Percentiles rank a stretch among this genome's conserved stretches.
Evolutionary conservation across 208 protist genomes (phyloP).

Genomic region (Lotmaria passim): DNA sequence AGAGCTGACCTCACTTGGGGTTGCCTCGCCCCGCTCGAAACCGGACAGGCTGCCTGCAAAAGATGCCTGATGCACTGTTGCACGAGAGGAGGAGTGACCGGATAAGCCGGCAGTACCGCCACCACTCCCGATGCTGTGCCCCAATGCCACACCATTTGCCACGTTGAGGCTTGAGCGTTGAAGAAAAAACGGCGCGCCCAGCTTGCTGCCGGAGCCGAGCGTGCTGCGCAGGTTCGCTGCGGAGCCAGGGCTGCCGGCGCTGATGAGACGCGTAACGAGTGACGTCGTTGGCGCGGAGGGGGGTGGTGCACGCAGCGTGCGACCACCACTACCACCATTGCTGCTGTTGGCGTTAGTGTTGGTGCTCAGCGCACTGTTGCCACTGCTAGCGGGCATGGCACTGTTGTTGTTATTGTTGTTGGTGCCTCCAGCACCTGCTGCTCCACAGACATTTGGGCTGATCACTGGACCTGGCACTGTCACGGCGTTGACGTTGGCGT

Average conservation of each 20-base stretch:
- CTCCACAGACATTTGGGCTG: too few species aligned
- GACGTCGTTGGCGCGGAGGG: slow-evolving; percentile 17
- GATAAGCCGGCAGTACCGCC: not conserved
- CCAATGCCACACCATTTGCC: not conserved
- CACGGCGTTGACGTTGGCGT: too few species aligned
- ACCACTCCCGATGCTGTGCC: slow-evolving; percentile 4
- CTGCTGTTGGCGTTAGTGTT: slow-evolving; percentile 1
- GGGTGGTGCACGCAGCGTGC: slow-evolving; percentile 2
- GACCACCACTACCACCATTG: not conserved
- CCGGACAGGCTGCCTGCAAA: slow-evolving; percentile 21
- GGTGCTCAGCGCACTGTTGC: not conserved
- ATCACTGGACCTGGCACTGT: too few species aligned
- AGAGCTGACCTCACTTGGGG: slow-evolving; percentile 53
- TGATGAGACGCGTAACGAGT: slow-evolving; percentile 4
- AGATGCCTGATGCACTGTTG: slow-evolving; percentile 4
- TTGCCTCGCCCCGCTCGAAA: slow-evolving; percentile 30
- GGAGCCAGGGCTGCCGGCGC: not conserved
- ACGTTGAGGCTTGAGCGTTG: slow-evolving; percentile 3
- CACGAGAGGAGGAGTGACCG: not conserved
- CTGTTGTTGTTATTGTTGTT: not conserved
- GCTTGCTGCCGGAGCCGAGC: slow-evolving; percentile 7
- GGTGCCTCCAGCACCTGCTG: too few species aligned
- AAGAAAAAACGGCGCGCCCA: slow-evolving; percentile 9
- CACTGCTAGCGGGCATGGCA: too few species aligned
- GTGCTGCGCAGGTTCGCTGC: slow-evolving; percentile 10